These are phyloP conservation scores for Euphorbia lathyris DNA, from an alignment of 345 rosid genomes.

Conservation along the genomic window DNA sequence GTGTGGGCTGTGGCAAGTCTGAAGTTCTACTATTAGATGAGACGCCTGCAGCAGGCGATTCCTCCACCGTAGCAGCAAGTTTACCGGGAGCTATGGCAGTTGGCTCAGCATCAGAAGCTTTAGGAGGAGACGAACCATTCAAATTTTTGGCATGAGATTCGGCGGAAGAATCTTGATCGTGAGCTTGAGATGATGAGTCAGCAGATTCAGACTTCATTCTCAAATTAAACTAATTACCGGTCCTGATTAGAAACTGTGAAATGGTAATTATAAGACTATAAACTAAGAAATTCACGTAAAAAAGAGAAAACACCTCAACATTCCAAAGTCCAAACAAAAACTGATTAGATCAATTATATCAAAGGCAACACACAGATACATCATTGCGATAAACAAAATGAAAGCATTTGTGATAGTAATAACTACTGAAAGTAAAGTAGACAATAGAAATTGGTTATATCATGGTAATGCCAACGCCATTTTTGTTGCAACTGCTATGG, in stretches of 20 bases:
- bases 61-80: not conserved
- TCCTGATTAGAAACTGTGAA: conserved; percentile 1
- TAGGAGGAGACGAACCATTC: conserved; percentile 5
- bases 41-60: not conserved
- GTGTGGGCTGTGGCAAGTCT: conserved; percentile 21
- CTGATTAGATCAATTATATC: not conserved
- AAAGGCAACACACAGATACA: not conserved
- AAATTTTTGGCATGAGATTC: conserved; percentile 17
- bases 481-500: not conserved
- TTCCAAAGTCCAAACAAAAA: not conserved
- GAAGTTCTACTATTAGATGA: conserved; percentile 12
- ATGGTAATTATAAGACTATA: not conserved
- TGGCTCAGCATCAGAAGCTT: not conserved
- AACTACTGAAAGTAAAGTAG: not conserved
- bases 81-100: not conserved
- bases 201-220: conserved; percentile 47
- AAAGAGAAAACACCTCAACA: not conserved
- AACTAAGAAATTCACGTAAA: not conserved
- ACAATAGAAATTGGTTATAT: not conserved
- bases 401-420: not conserved
- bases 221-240: not conserved
- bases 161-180: conserved; percentile 18
- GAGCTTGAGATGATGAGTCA: conserved; percentile 37
- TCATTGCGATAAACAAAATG: not conserved
- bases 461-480: not conserved